Evolutionary conservation across 176 grass and related monocot species (phyloP), one percentile per base, ranked within the genome.

Genomic region (Paspalum notatum): DNA sequence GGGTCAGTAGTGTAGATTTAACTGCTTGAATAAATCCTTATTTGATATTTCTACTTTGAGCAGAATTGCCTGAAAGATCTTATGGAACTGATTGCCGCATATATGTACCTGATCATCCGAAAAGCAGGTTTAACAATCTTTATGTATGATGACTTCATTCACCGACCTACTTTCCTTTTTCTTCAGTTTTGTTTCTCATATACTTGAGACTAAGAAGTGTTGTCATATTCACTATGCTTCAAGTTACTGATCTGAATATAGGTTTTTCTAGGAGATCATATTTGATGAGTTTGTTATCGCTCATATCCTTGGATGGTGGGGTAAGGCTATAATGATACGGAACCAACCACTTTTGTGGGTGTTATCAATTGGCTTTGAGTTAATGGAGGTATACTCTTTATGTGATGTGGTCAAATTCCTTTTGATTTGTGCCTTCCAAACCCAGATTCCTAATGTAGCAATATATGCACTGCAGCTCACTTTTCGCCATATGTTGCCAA

Each of bases 231-330:
- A 65, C 83, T 85, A 81, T 93, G 82, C 74, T 83, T 90, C 68
- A 84, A 90, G 80, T 77, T 91, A 86, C 86, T 99, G 83, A 93
- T 87, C 78, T 93, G 80, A 79, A 82, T 88, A 88, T 91, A 93
- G 89, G 55, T 95, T 93, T 85, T 67, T 85, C 77, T 95, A 99
- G 96, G 93, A 99, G 86, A 99, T 92, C 63, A 87, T 99, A 68
- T 99, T 99, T 86, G 96, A 99, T 87, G 96, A 99, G 61, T 99
- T 99, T 99, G 96, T 95, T 68, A 76, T 95, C 77, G 96, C 96
- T 47, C 96, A 99, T 87, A 81, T 99, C 76, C 90, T 99, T 85
- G 96, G 96, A 84, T 99, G 96, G 96, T 99, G 96, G 96, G 90
- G 96, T 42, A 99, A 99, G 72, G 96, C 96, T 85, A 99, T 99